Base-by-base conservation (phyloP, 495 filamentous ascomycete species). In the Geopyxis carbonaria region DNA sequence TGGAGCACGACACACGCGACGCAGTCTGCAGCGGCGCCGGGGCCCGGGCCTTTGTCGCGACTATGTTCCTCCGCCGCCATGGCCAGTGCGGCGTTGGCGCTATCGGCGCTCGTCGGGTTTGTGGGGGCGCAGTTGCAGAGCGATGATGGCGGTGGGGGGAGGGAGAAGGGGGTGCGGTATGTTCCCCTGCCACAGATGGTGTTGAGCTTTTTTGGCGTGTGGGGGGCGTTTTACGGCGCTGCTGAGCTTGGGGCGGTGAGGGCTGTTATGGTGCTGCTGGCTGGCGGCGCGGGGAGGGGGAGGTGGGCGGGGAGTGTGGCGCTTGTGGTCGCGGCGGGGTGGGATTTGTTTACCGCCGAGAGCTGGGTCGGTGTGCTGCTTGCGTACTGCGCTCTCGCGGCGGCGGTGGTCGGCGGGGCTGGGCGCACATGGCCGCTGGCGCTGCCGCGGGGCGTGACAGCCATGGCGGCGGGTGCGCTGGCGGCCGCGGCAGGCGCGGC, bases 221-320 rank as follows among this genome's bases (percentile, higher is more conserved):
- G 41, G 32, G 29, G 33, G 9, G 43, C 46, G 0, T 55, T 50
- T 36, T 47, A 44, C 41, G 52, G 50, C 0, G 44, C 38, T 6
- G n/a, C 51, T n/a, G 46, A 56, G 27, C 29, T 56, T 13, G 52
- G 52, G 4, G 47, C 43, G 9, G 51, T 44, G 1, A 47, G 50
- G 23, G 43, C 51, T 34, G 43, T 34, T 10, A 21, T 35, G 9
- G 22, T 56, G 5, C 41, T 53, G 38, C 11, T 50, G 16, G 44
- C 43, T 48, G 9, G 44, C 42, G 2, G 43, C 37, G 5, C 46
- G 51, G 6, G 33, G 50, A 22, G 41, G 42, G n/a, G 45, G 44
- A 10, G 43, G 23, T 1, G 43, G 46, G 50, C 41, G 0, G 32
- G 50, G 16, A 18, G 47, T 2, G 41, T 37, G 14, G 40, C 45